Conservation (phyloP, 768 basidiomycete species). For the Suillus clintonianus region DNA sequence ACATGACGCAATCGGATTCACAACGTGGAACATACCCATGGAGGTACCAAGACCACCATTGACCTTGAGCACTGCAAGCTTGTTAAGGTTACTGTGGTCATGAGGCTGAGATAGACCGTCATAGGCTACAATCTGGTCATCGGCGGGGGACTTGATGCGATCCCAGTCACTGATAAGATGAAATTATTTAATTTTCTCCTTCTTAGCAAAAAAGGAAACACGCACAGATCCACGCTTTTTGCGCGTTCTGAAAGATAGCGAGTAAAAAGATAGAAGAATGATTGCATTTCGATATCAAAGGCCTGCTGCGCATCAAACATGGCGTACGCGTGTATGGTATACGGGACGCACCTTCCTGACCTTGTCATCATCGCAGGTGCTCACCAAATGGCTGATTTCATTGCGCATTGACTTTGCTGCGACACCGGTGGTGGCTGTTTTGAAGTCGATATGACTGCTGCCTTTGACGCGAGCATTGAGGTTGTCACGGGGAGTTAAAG, state of each 20-base stretch:
- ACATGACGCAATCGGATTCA: neutral
- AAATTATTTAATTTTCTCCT: conserved; percentile 3
- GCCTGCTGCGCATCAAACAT: conserved; percentile 41
- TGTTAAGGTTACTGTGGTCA: conserved; percentile 56
- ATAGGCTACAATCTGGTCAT: conserved; percentile 66
- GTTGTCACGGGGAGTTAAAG: conserved; percentile 64
- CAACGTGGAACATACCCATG: conserved; percentile 41
- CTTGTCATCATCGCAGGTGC: conserved; percentile 74
- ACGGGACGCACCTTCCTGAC: conserved; percentile 71
- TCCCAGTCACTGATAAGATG: conserved; percentile 35
- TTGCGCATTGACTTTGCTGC: conserved; percentile 97
- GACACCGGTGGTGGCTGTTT: conserved; percentile 94
- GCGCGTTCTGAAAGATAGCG: conserved; percentile 75
- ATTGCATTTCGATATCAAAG: conserved; percentile 82
- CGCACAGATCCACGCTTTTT: conserved; percentile 69
- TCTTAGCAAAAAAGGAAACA: conserved; percentile 20
- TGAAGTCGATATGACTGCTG: conserved; percentile 89
- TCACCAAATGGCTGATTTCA: conserved; percentile 92
- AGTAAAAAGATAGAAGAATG: conserved; percentile 81
- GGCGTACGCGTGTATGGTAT: conserved; percentile 6
- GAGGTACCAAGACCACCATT: conserved; percentile 76
- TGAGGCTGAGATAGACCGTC: conserved; percentile 45
- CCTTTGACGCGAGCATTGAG: conserved; percentile 75
- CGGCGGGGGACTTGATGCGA: conserved; percentile 61
- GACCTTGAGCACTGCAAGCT: conserved; percentile 77